A percentile compares a stretch with the other conserved stretches of the same genome.
Conservation (phyloP, 1,284 basidiomycete species). For the Meira nashicola region DNA sequence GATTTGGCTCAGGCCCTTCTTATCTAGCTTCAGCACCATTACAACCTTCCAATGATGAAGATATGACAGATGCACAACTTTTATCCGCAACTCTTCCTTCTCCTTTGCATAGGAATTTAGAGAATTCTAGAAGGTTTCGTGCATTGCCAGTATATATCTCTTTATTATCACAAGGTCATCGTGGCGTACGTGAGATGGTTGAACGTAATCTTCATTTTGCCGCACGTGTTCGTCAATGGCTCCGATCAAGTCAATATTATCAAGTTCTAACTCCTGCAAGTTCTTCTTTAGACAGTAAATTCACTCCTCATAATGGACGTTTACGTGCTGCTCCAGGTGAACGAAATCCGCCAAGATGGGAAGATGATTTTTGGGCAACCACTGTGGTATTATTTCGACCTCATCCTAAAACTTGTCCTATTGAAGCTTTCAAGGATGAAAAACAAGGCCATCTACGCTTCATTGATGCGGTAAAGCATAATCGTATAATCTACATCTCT, state of each 20-base stretch:
- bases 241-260: slow-evolving; percentile 26
- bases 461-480: slow-evolving; percentile 54
- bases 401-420: slow-evolving; percentile 36
- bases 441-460: slow-evolving; percentile 25
- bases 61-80: background rate
- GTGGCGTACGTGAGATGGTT: slow-evolving; percentile 56
- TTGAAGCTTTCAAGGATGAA: slow-evolving; percentile 32
- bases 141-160: slow-evolving; percentile 58
- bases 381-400: slow-evolving; percentile 56
- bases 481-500: slow-evolving; percentile 55
- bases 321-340: background rate
- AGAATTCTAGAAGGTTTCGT: slow-evolving; percentile 58
- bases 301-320: background rate
- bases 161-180: slow-evolving; percentile 55
- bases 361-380: slow-evolving; percentile 6
- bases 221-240: slow-evolving; percentile 49
- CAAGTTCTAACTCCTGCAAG: slow-evolving; percentile 24
- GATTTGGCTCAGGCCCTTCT: slow-evolving; percentile 50
- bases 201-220: slow-evolving; percentile 56
- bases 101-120: slow-evolving; percentile 31
- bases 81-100: background rate
- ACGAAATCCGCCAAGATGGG: slow-evolving; percentile 2
- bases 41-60: background rate
- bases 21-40: slow-evolving; percentile 51
- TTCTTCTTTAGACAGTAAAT: slow-evolving; percentile 53